Evolutionary conservation across 1,284 basidiomycete genomes (phyloP), one percentile per base, ranked within the genome.

Genomic region (Marasmius tenuissimus): DNA sequence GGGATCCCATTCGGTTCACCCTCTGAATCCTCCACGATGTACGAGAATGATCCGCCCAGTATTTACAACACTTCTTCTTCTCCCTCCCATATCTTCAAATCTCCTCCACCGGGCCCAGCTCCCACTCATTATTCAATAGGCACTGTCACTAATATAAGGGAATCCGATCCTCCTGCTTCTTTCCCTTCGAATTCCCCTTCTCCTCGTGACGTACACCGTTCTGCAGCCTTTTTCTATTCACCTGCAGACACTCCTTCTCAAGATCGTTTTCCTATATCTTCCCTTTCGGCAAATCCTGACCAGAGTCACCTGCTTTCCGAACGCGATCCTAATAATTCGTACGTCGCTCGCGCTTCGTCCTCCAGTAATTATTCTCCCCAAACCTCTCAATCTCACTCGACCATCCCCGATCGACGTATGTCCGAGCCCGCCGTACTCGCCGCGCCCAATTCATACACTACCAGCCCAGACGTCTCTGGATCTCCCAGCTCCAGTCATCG

Each of bases 351-450:
- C 75, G 79, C 76, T 73, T 71, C 75, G 59, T 65, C 63, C 51
- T 63, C 51, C 60, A 67, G 62, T 61, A 65, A 42, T 60, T 22
- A 63, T 51, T 64, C 64, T 65, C 63, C 66, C 37, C 67, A 68
- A 39, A 64, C 67, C 68, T 66, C 72, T 68, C 67, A 75, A 62
- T 67, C 72, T 68, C 67, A 75, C 63, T 61, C 67, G 64, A 62
- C 73, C 65, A 71, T 81, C 63, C 84, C 85, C 73, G 83, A 84
- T 59, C 77, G 85, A 69, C 83, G 86, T 72, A 85, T 87, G 83
- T 87, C 86, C 68, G 86, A 87, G 70, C 85, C 86, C 58, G 73
- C 82, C 61, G 75, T 81, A 64, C 75, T 79, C 70, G 65, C 71
- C 70, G 69, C 69, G 69, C 54, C 69, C 59, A 57, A 66, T 63